phyloP scores from a whole-genome alignment of 192 early-diverging fungal genomes.

The Podila epicladia region DNA sequence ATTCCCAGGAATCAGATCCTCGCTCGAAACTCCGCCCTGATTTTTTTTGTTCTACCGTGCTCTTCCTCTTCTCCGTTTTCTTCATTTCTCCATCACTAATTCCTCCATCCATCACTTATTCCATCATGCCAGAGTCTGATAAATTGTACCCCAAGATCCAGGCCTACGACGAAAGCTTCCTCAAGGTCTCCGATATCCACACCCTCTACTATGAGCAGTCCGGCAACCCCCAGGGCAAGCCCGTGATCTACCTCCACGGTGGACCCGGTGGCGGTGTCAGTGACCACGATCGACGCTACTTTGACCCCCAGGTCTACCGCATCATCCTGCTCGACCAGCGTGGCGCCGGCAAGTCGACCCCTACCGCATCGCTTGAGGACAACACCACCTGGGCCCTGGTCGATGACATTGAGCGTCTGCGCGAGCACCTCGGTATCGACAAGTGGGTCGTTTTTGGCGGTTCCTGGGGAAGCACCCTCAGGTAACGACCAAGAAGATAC shows the following conservation, averaged over 20 bases:
- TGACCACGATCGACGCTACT: slow-evolving; percentile 55
- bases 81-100: too few relatives aligned
- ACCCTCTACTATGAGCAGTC: slow-evolving; percentile 68
- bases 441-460: slow-evolving; percentile 84
- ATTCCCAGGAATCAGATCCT: too few relatives aligned
- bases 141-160: slow-evolving; percentile 56
- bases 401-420: slow-evolving; percentile 69
- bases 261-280: slow-evolving; percentile 76
- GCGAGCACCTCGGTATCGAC: slow-evolving; percentile 69
- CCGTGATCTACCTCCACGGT: slow-evolving; percentile 59
- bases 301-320: slow-evolving; percentile 67
- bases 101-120: background rate
- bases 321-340: slow-evolving; percentile 76
- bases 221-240: slow-evolving; percentile 69
- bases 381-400: slow-evolving; percentile 77
- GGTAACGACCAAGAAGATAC: slow-evolving; percentile 11
- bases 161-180: slow-evolving; percentile 59
- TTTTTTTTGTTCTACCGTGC: too few relatives aligned
- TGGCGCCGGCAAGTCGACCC: slow-evolving; percentile 72
- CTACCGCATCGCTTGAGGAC: slow-evolving; percentile 68
- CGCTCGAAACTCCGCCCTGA: too few relatives aligned
- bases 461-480: slow-evolving; percentile 69
- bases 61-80: too few relatives aligned
- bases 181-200: slow-evolving; percentile 68
- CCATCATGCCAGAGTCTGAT: slow-evolving; percentile 41